phyloP scores from a whole-genome alignment of 2,329 filamentous ascomycete species.

The Colletotrichum orchidophilum region DNA sequence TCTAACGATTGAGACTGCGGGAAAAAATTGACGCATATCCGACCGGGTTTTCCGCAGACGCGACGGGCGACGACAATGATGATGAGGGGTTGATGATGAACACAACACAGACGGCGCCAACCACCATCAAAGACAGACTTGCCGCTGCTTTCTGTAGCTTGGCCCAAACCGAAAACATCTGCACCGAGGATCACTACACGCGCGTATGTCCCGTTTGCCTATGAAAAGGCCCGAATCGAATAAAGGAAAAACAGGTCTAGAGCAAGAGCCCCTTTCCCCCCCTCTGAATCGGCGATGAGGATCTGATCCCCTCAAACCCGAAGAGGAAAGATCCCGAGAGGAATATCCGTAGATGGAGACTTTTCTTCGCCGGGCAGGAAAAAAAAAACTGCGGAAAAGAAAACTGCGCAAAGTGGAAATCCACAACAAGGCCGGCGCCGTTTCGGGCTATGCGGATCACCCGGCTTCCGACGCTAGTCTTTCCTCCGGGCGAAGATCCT shows the following conservation, averaged over 20 bases:
- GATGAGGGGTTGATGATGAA: not conserved
- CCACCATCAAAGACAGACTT: not conserved
- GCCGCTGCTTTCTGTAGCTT: not conserved
- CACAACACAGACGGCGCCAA: not conserved
- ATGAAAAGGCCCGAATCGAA: not conserved
- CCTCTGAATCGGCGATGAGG: not conserved
- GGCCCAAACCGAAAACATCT: not conserved
- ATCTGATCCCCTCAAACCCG: not conserved
- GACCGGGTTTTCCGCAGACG: not conserved
- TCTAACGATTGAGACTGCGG: not conserved
- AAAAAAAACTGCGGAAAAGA: not conserved
- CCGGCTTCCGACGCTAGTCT: conserved; percentile 14
- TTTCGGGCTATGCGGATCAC: conserved; percentile 23
- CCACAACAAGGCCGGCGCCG: conserved; percentile 5
- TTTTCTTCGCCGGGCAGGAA: not conserved
- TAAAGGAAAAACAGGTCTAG: not conserved
- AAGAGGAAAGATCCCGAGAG: not conserved
- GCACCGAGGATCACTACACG: not conserved
- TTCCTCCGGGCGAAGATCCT: conserved; percentile 25
- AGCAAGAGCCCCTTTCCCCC: not conserved
- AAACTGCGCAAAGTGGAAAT: not conserved
- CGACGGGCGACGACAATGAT: not conserved
- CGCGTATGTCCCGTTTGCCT: not conserved
- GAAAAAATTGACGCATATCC: not conserved
- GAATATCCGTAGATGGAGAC: not conserved